A percentile compares a stretch with the other conserved stretches of the same genome.
Evolutionary conservation across 140 eudicot species (phyloP).

Genomic region (Flaveria floridana): DNA sequence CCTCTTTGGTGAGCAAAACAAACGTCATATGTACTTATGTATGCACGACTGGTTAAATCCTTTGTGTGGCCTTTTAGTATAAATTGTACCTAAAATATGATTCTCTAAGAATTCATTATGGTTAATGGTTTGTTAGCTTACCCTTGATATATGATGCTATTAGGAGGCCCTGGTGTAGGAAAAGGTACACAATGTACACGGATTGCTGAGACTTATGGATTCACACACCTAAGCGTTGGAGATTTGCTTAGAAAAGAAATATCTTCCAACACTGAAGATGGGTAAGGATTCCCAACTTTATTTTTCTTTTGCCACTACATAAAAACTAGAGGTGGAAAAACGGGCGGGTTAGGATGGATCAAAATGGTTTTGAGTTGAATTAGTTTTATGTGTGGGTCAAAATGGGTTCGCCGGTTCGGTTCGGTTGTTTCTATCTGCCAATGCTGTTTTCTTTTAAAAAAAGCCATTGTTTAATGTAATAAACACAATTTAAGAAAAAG

Average conservation of each 20-base stretch:
- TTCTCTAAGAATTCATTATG: background rate
- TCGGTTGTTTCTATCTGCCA: background rate
- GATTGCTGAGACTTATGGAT: slow-evolving; percentile 75
- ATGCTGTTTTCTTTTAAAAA: background rate
- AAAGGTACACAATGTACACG: slow-evolving; percentile 88
- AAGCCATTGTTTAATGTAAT: background rate
- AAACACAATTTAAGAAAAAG: background rate
- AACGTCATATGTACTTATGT: background rate
- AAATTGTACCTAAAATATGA: background rate
- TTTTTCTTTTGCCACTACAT: slow-evolving; percentile 15
- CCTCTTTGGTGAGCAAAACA: slow-evolving; percentile 1
- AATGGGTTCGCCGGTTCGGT: background rate
- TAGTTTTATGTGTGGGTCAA: background rate
- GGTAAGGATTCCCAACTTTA: slow-evolving; percentile 43
- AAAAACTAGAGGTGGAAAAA: background rate
- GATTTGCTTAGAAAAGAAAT: slow-evolving; percentile 81
- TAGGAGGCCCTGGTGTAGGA: slow-evolving; percentile 98
- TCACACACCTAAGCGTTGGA: slow-evolving; percentile 89
- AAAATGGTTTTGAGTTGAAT: background rate
- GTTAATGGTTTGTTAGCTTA: slow-evolving; percentile 20
- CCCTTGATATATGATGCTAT: slow-evolving; percentile 24
- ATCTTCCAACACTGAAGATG: slow-evolving; percentile 61
- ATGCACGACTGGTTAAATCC: background rate
- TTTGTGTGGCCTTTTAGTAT: background rate
- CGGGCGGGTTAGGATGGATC: background rate